These are phyloP conservation scores for Blastobotrys serpentis DNA, from an alignment of 1,139 yeast genomes.

Conservation along the genomic window DNA sequence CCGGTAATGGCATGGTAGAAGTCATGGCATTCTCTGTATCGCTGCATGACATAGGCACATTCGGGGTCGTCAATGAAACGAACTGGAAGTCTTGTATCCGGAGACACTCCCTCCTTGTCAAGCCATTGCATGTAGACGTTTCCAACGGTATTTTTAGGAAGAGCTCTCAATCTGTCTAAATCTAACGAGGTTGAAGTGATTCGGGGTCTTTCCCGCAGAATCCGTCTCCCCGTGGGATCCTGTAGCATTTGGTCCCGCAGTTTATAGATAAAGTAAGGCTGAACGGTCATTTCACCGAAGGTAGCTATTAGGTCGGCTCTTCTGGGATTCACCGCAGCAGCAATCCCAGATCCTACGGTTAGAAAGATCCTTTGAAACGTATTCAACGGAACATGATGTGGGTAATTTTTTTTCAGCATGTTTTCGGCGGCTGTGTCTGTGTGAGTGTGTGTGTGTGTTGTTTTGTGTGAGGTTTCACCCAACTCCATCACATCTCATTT, in stretches of 20 bases:
- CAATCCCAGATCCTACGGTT: constrained; percentile 75
- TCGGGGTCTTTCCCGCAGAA: constrained; percentile 76
- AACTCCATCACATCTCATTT: not conserved
- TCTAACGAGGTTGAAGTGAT: constrained; percentile 73
- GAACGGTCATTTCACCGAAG: constrained; percentile 88
- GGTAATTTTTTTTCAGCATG: constrained; percentile 42
- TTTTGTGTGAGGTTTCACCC: not conserved
- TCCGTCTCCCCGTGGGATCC: constrained; percentile 72
- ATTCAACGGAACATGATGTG: constrained; percentile 79
- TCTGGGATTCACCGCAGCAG: constrained; percentile 75
- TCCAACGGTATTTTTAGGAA: constrained; percentile 78
- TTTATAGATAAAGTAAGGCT: constrained; percentile 59
- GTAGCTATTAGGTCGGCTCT: constrained; percentile 82
- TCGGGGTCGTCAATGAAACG: constrained; percentile 85
- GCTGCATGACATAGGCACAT: constrained; percentile 83
- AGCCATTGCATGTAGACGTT: constrained; percentile 77
- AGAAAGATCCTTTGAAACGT: constrained; percentile 60
- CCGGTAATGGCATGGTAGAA: constrained; percentile 93
- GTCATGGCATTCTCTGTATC: constrained; percentile 96
- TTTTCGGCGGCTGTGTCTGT: not conserved
- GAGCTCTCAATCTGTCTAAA: constrained; percentile 54
- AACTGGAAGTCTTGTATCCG: constrained; percentile 90
- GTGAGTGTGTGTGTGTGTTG: constrained; percentile 2
- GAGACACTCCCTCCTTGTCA: constrained; percentile 83
- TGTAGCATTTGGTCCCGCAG: constrained; percentile 72